Evolutionary conservation across 2,329 filamentous ascomycete species (phyloP).

Genomic region (Cladophialophora exuberans): DNA sequence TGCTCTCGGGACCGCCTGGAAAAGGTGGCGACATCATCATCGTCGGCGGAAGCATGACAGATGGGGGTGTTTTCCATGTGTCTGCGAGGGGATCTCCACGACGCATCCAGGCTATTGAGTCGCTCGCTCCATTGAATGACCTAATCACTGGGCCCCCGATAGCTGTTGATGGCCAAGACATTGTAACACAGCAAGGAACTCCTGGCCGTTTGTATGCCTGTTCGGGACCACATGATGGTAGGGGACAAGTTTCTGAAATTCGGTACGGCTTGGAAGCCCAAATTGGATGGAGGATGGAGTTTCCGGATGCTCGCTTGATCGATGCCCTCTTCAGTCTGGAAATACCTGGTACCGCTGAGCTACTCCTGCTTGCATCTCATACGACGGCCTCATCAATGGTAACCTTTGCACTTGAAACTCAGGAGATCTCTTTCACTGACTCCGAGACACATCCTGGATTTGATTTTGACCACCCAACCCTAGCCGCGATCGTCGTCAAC

Average conservation of each 20-base stretch:
- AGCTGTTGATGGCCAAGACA: conserved; percentile 4
- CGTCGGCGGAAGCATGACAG: conserved; percentile 75
- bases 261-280: conserved; percentile 71
- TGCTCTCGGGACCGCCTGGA: conserved; percentile 46
- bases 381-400: conserved; percentile 45
- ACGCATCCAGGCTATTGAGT: conserved; percentile 65
- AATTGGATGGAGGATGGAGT: conserved; percentile 54
- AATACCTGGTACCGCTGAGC: conserved; percentile 38
- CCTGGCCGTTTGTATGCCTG: conserved; percentile 25
- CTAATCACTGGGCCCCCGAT: conserved; percentile 28
- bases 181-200: neutral
- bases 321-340: conserved; percentile 50
- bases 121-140: conserved; percentile 61
- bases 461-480: conserved; percentile 46
- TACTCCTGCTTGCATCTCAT: conserved; percentile 48
- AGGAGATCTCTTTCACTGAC: conserved; percentile 45
- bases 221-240: conserved; percentile 41
- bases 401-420: conserved; percentile 42
- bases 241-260: conserved; percentile 69
- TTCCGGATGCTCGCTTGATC: conserved; percentile 46
- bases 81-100: conserved; percentile 58
- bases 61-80: conserved; percentile 76
- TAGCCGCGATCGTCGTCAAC: conserved; percentile 46
- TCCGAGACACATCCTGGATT: conserved; percentile 43
- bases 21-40: conserved; percentile 76